phyloP scores from a whole-genome alignment of 257 asterid species.

The Penstemon barbatus region DNA sequence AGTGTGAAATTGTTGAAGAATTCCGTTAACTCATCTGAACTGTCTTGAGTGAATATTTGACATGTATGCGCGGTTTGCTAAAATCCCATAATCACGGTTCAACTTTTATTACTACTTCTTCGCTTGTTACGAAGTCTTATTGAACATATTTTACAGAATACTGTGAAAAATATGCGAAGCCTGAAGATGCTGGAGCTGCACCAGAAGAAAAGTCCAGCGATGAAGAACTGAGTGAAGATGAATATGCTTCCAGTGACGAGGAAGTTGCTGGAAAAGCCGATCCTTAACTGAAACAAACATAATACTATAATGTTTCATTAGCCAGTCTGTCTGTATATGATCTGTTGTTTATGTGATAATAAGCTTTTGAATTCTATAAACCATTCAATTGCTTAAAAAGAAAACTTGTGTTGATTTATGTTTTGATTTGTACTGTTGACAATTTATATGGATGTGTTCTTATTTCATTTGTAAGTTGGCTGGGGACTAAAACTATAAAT shows the following conservation, averaged over 20 bases:
- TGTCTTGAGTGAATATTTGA: not conserved
- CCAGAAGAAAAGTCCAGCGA: conserved; percentile 74
- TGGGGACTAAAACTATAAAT: not conserved
- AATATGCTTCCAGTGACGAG: conserved; percentile 66
- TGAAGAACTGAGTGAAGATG: conserved; percentile 76
- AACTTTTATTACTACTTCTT: not conserved
- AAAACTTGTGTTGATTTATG: conserved; percentile 14
- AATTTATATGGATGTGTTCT: not conserved
- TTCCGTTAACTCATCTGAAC: not conserved
- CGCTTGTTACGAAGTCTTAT: conserved; percentile 5
- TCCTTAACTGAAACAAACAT: conserved; percentile 41
- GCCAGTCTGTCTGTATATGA: conserved; percentile 47
- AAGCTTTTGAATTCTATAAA: conserved; percentile 25
- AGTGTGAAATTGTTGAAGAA: too few species aligned
- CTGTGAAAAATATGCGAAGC: conserved; percentile 78
- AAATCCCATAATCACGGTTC: not conserved
- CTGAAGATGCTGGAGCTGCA: conserved; percentile 68
- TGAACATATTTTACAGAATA: conserved; percentile 45
- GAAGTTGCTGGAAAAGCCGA: conserved; percentile 79
- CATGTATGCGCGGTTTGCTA: not conserved
- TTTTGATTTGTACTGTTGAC: not conserved
- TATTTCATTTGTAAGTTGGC: not conserved
- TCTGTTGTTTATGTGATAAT: conserved; percentile 30
- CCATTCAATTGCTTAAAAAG: conserved; percentile 20
- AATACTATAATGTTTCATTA: not conserved